phyloP scores from a whole-genome alignment of 257 asterid genomes.

The Nyctanthes arbortristis region DNA sequence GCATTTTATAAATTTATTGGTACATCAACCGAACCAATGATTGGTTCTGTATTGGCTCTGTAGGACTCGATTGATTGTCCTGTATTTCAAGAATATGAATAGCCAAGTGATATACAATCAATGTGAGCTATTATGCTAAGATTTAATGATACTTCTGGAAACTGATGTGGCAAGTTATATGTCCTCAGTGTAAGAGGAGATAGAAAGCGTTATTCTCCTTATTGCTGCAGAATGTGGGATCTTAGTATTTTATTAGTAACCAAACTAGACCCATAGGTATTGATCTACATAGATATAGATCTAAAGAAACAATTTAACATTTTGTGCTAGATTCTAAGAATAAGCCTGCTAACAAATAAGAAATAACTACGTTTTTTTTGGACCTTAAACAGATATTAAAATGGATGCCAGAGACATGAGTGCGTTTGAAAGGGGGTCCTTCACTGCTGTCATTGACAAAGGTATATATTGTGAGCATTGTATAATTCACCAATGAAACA shows the following conservation, averaged over 20 bases:
- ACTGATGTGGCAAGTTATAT: too few relatives aligned
- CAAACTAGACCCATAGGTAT: not conserved
- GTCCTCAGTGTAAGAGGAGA: too few relatives aligned
- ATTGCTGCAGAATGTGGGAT: too few relatives aligned
- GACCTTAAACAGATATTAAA: slow-evolving; percentile 50
- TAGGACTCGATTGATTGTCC: not conserved
- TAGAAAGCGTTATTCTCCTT: too few relatives aligned
- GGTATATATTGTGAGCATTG: slow-evolving; percentile 36
- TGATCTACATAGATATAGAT: too few relatives aligned
- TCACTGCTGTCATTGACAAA: slow-evolving; percentile 70
- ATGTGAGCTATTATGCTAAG: not conserved
- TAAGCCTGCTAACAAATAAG: not conserved
- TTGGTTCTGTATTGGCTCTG: too few relatives aligned
- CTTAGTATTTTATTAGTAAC: too few relatives aligned
- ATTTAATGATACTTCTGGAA: too few relatives aligned
- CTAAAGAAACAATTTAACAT: too few relatives aligned
- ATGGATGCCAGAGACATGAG: slow-evolving; percentile 78
- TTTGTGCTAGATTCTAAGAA: not conserved
- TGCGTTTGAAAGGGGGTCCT: slow-evolving; percentile 46
- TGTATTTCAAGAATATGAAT: not conserved
- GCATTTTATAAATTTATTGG: too few relatives aligned
- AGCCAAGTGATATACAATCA: not conserved
- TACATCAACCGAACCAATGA: too few relatives aligned
- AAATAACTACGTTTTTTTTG: slow-evolving; percentile 23
- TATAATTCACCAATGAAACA: slow-evolving; percentile 16